These are phyloP conservation scores for Gossypium davidsonii DNA, from an alignment of 441 rosid genomes.

Conservation along the genomic window DNA sequence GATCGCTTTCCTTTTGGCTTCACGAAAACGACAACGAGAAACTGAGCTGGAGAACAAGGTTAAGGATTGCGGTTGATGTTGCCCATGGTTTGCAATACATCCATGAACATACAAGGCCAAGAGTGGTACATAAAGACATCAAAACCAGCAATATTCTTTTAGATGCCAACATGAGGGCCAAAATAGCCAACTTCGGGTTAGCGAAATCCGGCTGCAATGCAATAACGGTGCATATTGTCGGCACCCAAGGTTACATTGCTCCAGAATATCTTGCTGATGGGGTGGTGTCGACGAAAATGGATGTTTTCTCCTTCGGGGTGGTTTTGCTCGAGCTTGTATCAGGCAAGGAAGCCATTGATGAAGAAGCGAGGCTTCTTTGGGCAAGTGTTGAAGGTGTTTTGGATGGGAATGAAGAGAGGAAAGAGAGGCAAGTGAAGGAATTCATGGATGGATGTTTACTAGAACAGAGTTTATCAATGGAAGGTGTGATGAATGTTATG, in stretches of 20 bases:
- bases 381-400: slow-evolving; percentile 25
- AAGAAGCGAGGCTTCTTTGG: slow-evolving; percentile 46
- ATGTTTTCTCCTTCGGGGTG: slow-evolving; percentile 62
- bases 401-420: slow-evolving; percentile 37
- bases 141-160: slow-evolving; percentile 60
- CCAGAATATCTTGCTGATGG: slow-evolving; percentile 61
- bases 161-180: slow-evolving; percentile 55
- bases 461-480: slow-evolving; percentile 33
- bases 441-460: slow-evolving; percentile 41
- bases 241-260: slow-evolving; percentile 69
- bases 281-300: slow-evolving; percentile 54
- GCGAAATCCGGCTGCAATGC: slow-evolving; percentile 71
- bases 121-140: slow-evolving; percentile 64
- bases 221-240: slow-evolving; percentile 63
- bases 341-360: slow-evolving; percentile 46
- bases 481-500: slow-evolving; percentile 46
- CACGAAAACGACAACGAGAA: slow-evolving; percentile 30
- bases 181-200: slow-evolving; percentile 60
- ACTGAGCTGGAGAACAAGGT: slow-evolving; percentile 46
- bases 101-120: slow-evolving; percentile 58
- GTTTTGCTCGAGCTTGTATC: slow-evolving; percentile 60
- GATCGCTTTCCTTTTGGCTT: slow-evolving; percentile 54
- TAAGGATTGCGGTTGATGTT: slow-evolving; percentile 43
- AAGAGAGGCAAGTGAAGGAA: slow-evolving; percentile 21
- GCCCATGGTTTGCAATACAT: slow-evolving; percentile 66